Evolutionary conservation across 1,284 basidiomycete species (phyloP), one percentile per base, ranked within the genome.

Genomic region (Clitocybe nebularis): DNA sequence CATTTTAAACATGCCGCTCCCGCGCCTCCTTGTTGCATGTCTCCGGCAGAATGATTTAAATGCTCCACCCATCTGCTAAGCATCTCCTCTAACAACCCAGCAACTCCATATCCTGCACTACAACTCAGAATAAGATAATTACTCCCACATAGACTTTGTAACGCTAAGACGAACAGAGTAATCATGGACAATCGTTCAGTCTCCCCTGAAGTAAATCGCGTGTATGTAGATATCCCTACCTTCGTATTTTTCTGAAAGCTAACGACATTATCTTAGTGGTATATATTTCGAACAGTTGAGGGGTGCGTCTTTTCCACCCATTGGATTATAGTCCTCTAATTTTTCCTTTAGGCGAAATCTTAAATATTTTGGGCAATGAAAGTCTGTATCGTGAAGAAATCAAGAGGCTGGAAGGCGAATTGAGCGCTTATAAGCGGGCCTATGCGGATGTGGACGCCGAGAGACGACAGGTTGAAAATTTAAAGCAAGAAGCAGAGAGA

Each of bases 361-460:
- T 50, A 21, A 51, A 43, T 33, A 47, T 66, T 26, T 44, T 63
- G 40, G 48, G 24, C 19, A 57, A 52, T 36, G 60, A 67, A 44
- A 45, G 49, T 13, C 37, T 49, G 6, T 49, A 44, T 39, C 51
- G 50, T 23, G 61, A 66, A 19, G 61, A 48, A 13, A 63, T 71
- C 21, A 57, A 56, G 36, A 54, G 60, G 33, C 58, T 72, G 5
- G 58, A 69, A 44, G 58, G 45, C 13, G 66, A 72, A 19, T 47
- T 72, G 37, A 56, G 46, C 17, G 64, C 66, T 14, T 69, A 70
- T 46, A 68, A 71, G 50, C 59, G 59, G 13, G 69, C 68, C 7
- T 69, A 65, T 48, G 57, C 54, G 17, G 60, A 60, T 34, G 54
- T 66, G 23, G 63, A 67, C 24, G 44, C 55, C 6, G 65, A 72